Evolutionary conservation across 2,329 filamentous ascomycete species (phyloP).

Genomic region (Corniculantispora saksenae): DNA sequence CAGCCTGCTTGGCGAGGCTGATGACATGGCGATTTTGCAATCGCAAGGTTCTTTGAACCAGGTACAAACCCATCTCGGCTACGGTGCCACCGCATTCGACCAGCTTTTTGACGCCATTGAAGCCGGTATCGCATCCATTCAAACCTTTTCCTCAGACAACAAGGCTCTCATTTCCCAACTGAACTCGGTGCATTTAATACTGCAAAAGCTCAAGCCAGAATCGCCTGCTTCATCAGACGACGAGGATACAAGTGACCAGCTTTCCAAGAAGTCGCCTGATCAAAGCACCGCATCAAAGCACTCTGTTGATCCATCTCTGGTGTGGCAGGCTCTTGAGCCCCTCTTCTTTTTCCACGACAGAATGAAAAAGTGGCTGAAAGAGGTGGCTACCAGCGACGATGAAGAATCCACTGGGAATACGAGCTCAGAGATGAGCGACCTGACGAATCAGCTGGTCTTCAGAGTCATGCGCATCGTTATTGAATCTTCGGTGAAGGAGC

Average conservation of each 20-base stretch:
- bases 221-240: constrained; percentile 22
- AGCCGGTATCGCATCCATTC: constrained; percentile 28
- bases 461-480: constrained; percentile 85
- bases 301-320: constrained; percentile 41
- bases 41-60: constrained; percentile 65
- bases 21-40: constrained; percentile 55
- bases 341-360: constrained; percentile 64
- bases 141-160: constrained; percentile 27
- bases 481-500: constrained; percentile 79
- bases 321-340: constrained; percentile 81
- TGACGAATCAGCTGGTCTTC: constrained; percentile 86
- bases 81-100: constrained; percentile 42
- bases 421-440: constrained; percentile 51
- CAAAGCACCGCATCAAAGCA: neutral
- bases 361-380: constrained; percentile 57
- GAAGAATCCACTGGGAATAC: constrained; percentile 22
- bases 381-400: constrained; percentile 56
- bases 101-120: constrained; percentile 31
- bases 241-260: constrained; percentile 26
- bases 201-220: constrained; percentile 27
- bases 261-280: constrained; percentile 18
- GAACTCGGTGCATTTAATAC: constrained; percentile 28
- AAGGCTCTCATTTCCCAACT: constrained; percentile 29
- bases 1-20: constrained; percentile 66
- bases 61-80: constrained; percentile 74